Evolutionary conservation across 1,284 basidiomycete genomes (phyloP).

Genomic region (Calocybe gambosa): DNA sequence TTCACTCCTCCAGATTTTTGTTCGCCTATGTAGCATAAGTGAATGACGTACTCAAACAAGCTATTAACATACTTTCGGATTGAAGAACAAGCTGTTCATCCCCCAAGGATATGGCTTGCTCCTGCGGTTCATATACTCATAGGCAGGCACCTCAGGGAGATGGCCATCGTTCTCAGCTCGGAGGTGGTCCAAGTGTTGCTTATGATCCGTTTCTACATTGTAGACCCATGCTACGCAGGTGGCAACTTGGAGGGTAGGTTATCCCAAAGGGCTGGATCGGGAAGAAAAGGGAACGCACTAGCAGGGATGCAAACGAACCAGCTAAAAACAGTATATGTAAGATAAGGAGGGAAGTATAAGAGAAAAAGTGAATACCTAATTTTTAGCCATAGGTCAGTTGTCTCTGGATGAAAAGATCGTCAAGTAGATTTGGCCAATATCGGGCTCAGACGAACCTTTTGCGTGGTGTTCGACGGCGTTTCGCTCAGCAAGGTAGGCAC

Average conservation of each 20-base stretch:
- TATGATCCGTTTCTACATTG: constrained; percentile 72
- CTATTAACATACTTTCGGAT: constrained; percentile 49
- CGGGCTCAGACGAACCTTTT: constrained; percentile 35
- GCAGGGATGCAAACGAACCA: constrained; percentile 71
- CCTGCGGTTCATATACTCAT: constrained; percentile 73
- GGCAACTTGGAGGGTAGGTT: constrained; percentile 40
- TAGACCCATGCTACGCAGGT: constrained; percentile 66
- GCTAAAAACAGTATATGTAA: constrained; percentile 30
- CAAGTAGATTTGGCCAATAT: not conserved
- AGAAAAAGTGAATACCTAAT: constrained; percentile 54
- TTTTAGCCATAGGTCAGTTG: constrained; percentile 77
- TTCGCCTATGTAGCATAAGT: constrained; percentile 38
- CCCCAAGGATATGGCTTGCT: constrained; percentile 81
- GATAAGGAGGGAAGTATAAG: not conserved
- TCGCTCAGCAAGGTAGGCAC: constrained; percentile 49
- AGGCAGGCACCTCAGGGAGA: constrained; percentile 65
- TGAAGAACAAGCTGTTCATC: constrained; percentile 75
- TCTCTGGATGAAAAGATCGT: constrained; percentile 39
- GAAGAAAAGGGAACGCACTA: constrained; percentile 39
- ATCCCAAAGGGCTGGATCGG: constrained; percentile 1
- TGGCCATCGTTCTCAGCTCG: constrained; percentile 71
- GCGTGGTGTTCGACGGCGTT: constrained; percentile 64
- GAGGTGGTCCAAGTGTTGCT: constrained; percentile 64
- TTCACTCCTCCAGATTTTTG: constrained; percentile 46
- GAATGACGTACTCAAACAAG: constrained; percentile 4